Percentiles rank a stretch among this genome's conserved stretches.
These are phyloP conservation scores for Periconia sp. DNA, from an alignment of 2,329 filamentous ascomycete genomes.

Conservation along the genomic window DNA sequence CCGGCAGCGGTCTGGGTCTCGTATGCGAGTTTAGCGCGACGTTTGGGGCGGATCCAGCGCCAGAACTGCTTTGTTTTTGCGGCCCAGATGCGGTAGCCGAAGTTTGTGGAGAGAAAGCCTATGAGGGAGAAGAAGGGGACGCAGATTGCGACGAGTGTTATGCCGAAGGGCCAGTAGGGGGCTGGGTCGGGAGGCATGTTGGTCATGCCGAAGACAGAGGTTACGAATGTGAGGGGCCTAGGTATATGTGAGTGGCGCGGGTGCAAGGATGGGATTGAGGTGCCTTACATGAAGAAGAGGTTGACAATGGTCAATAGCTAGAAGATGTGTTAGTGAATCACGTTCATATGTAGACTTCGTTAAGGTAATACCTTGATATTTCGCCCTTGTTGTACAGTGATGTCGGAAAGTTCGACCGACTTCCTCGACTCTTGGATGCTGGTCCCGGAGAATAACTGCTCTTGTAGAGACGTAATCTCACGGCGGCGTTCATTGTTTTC, in stretches of 20 bases:
- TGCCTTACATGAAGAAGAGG: slow-evolving; percentile 62
- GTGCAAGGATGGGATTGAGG: not conserved
- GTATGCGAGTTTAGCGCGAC: slow-evolving; percentile 1
- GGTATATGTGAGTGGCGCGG: not conserved
- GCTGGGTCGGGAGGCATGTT: slow-evolving; percentile 49
- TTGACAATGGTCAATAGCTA: slow-evolving; percentile 61
- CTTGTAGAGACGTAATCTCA: slow-evolving; percentile 63
- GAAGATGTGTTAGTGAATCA: not conserved
- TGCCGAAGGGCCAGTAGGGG: slow-evolving; percentile 47
- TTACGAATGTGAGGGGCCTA: slow-evolving; percentile 65
- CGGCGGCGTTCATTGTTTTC: slow-evolving; percentile 61
- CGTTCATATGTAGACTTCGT: not conserved
- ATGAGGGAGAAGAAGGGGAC: slow-evolving; percentile 55
- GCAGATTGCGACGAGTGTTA: slow-evolving; percentile 51
- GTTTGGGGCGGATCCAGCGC: slow-evolving; percentile 32
- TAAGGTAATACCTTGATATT: slow-evolving; percentile 58
- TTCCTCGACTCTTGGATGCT: slow-evolving; percentile 66
- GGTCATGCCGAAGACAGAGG: slow-evolving; percentile 63
- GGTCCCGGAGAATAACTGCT: slow-evolving; percentile 69
- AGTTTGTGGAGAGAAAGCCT: slow-evolving; percentile 51
- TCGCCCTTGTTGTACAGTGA: slow-evolving; percentile 63
- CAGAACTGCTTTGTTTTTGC: slow-evolving; percentile 35
- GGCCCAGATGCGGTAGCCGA: slow-evolving; percentile 47
- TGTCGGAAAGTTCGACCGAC: slow-evolving; percentile 61
- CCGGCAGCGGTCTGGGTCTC: slow-evolving; percentile 8